A percentile compares a stretch with the other conserved stretches of the same genome.
These are phyloP conservation scores for Macrolepiota albuminosa DNA, from an alignment of 768 basidiomycete species.

Conservation along the genomic window DNA sequence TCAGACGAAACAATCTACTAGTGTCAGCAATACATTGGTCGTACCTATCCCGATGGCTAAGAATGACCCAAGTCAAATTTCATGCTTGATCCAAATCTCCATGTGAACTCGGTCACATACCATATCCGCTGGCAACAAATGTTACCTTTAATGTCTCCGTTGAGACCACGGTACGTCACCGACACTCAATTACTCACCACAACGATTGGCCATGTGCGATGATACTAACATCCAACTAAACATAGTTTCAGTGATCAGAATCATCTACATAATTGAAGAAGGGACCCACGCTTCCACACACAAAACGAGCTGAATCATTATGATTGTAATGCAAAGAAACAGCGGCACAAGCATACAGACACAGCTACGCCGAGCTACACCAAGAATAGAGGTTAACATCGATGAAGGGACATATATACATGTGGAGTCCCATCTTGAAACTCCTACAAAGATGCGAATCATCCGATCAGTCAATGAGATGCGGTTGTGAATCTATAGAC, in stretches of 20 bases:
- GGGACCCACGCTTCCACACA: constrained; percentile 24
- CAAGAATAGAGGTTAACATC: not conserved
- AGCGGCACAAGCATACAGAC: constrained; percentile 14
- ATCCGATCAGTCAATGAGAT: not conserved
- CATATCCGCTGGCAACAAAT: constrained; percentile 15
- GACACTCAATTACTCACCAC: constrained; percentile 7
- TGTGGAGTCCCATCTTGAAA: constrained; percentile 17
- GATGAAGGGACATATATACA: not conserved
- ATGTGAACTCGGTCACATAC: constrained; percentile 5
- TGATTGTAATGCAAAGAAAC: not conserved
- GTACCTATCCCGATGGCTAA: constrained; percentile 18
- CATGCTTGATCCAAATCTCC: not conserved
- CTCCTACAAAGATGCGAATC: constrained; percentile 9
- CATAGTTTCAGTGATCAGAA: not conserved
- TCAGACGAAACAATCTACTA: not conserved
- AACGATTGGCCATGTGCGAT: constrained; percentile 15
- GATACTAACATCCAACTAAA: constrained; percentile 17
- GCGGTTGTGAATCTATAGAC: not conserved
- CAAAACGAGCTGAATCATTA: not conserved
- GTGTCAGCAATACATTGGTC: not conserved
- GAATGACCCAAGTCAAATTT: not conserved
- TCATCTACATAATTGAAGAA: not conserved
- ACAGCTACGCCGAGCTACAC: constrained; percentile 20
- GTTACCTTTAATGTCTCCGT: not conserved
- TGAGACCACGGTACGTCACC: not conserved